Percentiles rank a stretch among this genome's conserved stretches.
phyloP scores from a whole-genome alignment of 2,329 filamentous ascomycete genomes.

The Pyricularia grisea region DNA sequence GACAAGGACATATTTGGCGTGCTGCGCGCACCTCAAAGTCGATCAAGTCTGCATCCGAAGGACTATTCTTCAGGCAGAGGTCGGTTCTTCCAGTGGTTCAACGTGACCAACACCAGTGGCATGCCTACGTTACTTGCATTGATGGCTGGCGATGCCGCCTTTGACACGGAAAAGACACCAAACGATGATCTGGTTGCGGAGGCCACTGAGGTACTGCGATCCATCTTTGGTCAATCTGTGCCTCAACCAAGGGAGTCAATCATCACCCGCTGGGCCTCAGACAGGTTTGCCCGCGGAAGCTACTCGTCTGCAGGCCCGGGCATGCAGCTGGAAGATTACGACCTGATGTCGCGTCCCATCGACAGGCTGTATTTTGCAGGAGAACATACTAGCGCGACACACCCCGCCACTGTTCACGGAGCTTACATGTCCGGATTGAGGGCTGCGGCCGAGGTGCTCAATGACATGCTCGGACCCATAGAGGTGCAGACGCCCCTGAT shows the following conservation, averaged over 20 bases:
- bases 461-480: constrained; percentile 73
- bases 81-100: constrained; percentile 98
- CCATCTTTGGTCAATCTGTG: constrained; percentile 63
- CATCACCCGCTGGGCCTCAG: constrained; percentile 85
- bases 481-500: constrained; percentile 68
- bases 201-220: constrained; percentile 67
- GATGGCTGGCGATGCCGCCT: constrained; percentile 92
- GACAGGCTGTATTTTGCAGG: constrained; percentile 73
- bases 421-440: constrained; percentile 90
- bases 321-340: constrained; percentile 81
- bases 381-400: constrained; percentile 90
- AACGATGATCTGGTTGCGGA: constrained; percentile 72
- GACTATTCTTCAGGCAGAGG: constrained; percentile 74
- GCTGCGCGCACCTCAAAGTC: constrained; percentile 61
- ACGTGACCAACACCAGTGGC: constrained; percentile 82
- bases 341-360: constrained; percentile 74
- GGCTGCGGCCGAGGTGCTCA: constrained; percentile 77
- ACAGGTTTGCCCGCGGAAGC: constrained; percentile 84
- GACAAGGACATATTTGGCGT: constrained; percentile 90
- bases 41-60: constrained; percentile 63
- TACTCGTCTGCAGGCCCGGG: constrained; percentile 88
- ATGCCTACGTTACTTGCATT: constrained; percentile 80
- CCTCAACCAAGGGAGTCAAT: constrained; percentile 77
- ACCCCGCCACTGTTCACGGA: constrained; percentile 94
- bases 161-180: constrained; percentile 69